Evolutionary conservation across 1,139 yeast species (phyloP).

Genomic region (Debaryomyces sp.): DNA sequence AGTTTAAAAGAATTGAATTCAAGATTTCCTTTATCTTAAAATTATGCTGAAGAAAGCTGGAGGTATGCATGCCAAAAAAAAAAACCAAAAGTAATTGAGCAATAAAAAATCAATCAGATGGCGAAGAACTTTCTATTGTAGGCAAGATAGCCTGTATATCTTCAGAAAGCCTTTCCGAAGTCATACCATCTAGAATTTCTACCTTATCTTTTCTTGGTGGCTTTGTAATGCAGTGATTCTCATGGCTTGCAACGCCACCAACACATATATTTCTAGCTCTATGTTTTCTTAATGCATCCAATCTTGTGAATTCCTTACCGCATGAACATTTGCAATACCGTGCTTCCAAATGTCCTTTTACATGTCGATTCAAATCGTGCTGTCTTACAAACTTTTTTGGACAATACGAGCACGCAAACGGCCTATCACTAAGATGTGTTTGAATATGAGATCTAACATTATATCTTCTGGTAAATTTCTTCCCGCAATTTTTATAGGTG

Average conservation of each 20-base stretch:
- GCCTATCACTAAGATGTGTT: conserved; percentile 93
- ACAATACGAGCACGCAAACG: conserved; percentile 66
- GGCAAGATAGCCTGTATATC: conserved; percentile 5
- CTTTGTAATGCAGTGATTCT: conserved; percentile 29
- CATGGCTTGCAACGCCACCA: conserved; percentile 55
- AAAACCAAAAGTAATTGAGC: neutral
- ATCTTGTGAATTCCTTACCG: conserved; percentile 88
- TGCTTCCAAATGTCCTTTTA: conserved; percentile 81
- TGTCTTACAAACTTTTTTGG: conserved; percentile 81
- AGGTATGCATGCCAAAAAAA: neutral
- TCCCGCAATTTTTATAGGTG: conserved; percentile 76
- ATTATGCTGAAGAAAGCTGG: neutral
- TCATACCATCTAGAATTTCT: conserved; percentile 21
- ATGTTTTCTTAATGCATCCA: conserved; percentile 87
- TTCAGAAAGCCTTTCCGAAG: conserved; percentile 18
- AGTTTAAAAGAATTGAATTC: conserved; percentile 4
- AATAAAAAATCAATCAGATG: neutral
- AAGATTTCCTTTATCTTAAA: neutral
- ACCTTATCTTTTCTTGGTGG: conserved; percentile 26
- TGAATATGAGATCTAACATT: conserved; percentile 97
- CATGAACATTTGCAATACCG: conserved; percentile 78
- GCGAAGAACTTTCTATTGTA: neutral
- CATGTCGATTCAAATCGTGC: conserved; percentile 91
- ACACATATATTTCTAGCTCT: conserved; percentile 74
- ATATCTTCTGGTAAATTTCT: conserved; percentile 83